Conservation (phyloP, 2,329 filamentous ascomycete genomes). For the Claviceps maximensis region DNA sequence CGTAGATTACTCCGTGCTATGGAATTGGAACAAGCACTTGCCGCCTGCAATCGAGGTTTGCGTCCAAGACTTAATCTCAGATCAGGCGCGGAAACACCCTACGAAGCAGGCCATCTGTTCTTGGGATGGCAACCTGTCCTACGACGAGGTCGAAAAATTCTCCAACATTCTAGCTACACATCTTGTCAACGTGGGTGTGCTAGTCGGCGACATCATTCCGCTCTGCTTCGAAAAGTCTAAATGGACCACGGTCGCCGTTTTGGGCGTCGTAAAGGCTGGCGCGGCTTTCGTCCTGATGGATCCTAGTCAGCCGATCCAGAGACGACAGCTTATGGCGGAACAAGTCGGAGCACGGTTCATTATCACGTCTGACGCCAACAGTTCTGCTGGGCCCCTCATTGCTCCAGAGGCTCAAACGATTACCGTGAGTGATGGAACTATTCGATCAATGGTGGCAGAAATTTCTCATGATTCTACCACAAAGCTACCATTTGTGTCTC, state of each 20-base stretch:
- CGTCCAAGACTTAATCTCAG: conserved; percentile 1
- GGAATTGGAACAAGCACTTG: not conserved
- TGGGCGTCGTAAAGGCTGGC: not conserved
- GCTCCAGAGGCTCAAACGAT: not conserved
- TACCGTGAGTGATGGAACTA: not conserved
- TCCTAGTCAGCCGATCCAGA: not conserved
- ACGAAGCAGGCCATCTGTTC: conserved; percentile 16
- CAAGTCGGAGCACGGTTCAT: not conserved
- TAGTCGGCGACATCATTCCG: not conserved
- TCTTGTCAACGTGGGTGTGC: not conserved
- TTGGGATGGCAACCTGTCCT: conserved; percentile 16
- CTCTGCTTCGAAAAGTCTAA: conserved; percentile 1
- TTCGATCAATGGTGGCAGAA: not conserved
- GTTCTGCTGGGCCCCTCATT: not conserved
- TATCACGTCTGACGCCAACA: not conserved
- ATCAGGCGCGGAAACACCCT: not conserved
- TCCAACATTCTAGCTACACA: not conserved
- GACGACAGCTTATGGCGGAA: not conserved
- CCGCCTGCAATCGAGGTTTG: not conserved
- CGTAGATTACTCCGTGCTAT: not conserved
- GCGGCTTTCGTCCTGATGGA: conserved; percentile 1
- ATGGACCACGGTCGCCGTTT: not conserved
- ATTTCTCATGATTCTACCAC: not conserved
- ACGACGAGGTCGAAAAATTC: not conserved
- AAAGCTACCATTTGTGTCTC: not conserved